Percentiles rank a stretch among this genome's conserved stretches.
Evolutionary conservation across 352 stramenopile species (phyloP).

Genomic region (Pythium sukuiense): DNA sequence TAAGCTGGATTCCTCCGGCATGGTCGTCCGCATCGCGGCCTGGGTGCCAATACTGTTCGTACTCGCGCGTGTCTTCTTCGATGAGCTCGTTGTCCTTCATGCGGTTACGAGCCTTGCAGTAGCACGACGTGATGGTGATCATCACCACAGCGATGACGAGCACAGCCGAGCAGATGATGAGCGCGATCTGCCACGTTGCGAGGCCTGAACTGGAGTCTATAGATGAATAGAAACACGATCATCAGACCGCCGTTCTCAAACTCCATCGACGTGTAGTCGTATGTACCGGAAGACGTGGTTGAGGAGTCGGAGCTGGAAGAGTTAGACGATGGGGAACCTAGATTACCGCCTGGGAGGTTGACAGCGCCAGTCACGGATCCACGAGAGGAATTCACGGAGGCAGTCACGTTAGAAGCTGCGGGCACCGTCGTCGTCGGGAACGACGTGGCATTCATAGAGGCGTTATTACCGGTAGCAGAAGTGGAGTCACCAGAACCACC

Average conservation of each 20-base stretch:
- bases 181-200: conserved; percentile 31
- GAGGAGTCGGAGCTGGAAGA: not conserved
- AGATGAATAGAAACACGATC: not conserved
- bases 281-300: not conserved
- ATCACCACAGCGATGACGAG: conserved; percentile 26
- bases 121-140: conserved; percentile 31
- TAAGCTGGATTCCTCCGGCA: conserved; percentile 10
- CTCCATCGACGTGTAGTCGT: not conserved
- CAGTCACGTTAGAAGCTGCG: conserved; percentile 10
- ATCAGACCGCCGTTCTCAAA: not conserved
- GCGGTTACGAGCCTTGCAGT: conserved; percentile 28
- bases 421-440: not conserved
- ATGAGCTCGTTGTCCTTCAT: conserved; percentile 27
- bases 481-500: conserved; percentile 9
- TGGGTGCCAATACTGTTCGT: conserved; percentile 28
- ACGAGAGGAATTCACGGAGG: conserved; percentile 1
- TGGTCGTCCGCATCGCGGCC: conserved; percentile 2
- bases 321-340: conserved; percentile 11
- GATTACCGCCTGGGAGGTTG: conserved; percentile 6
- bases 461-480: conserved; percentile 25
- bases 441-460: conserved; percentile 10
- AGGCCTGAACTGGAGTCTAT: conserved; percentile 8
- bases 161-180: conserved; percentile 31
- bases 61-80: conserved; percentile 21
- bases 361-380: conserved; percentile 1